Base-by-base conservation (phyloP, 805 yeast genomes). In the Suhomyces prunicola region DNA sequence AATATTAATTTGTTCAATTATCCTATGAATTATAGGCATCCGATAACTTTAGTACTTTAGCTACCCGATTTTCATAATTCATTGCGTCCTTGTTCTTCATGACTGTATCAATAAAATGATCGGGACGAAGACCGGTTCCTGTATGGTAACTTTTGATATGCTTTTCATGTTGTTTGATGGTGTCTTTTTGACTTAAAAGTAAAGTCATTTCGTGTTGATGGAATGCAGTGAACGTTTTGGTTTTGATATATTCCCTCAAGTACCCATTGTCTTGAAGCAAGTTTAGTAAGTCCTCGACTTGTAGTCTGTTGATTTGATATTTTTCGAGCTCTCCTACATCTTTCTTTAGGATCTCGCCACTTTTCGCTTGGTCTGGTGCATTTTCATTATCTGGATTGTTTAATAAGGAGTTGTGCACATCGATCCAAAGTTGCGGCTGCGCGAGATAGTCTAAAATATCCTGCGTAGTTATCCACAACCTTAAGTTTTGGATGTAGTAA, bases 401-500 rank as follows among this genome's bases (percentile, higher is more conserved):
- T 40, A 10, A 24, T 15, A 24, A 45, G 15, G 49, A 47, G 13
- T 22, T 47, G 36, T 35, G 33, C 31, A 23, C 10, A 9, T 33
- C 22, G 12, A 57, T 54, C 74, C 73, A 70, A 33, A 27, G 47
- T n/a, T 48, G 50, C 3, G 67, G 67, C 49, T 62, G 57, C 2
- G 54, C 54, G 15, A 66, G 7, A 50, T 71, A 71, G 45, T 64
- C 69, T 41, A 66, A 49, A n/a, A 72, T 47, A 2, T 52, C 54
- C 26, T 60, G 58, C 2, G 69, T 60, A 19, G 47, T 52, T 12
- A 73, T 54, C 78, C 78, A 73, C 48, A 71, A 57, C 41, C 76
- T 57, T 23, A 72, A 54, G 52, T 67, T 71, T 5, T 67, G 69
- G 44, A 70, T 53, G 57, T 61, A 73, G 17, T 65, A 57, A 50